These are phyloP conservation scores for Spencermartinsiella europaea DNA, from an alignment of 805 yeast genomes.

Conservation along the genomic window DNA sequence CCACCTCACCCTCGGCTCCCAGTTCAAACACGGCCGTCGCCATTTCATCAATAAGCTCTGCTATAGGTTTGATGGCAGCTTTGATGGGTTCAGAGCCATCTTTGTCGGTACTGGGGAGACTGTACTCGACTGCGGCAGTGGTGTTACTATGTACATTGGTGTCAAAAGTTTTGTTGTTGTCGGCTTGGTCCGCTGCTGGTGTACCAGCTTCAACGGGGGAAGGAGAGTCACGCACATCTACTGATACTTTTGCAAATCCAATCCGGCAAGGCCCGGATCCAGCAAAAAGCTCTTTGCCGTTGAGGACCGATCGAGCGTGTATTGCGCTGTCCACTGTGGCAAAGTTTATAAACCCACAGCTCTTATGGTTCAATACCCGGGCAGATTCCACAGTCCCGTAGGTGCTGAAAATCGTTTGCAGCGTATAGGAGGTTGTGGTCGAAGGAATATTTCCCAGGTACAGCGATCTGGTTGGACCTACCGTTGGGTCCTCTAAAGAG, in stretches of 20 bases:
- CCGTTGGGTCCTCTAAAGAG: constrained; percentile 49
- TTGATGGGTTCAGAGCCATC: not conserved
- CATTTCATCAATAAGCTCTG: constrained; percentile 29
- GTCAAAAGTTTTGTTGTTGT: not conserved
- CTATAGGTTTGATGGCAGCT: constrained; percentile 9
- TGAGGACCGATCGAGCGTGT: constrained; percentile 69
- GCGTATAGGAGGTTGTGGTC: constrained; percentile 46
- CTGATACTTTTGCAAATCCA: constrained; percentile 71
- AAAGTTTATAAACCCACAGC: constrained; percentile 65
- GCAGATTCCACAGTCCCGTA: constrained; percentile 61
- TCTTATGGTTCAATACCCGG: constrained; percentile 45
- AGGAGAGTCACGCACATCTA: not conserved
- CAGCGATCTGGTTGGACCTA: constrained; percentile 61
- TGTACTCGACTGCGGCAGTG: not conserved
- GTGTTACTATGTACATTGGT: not conserved
- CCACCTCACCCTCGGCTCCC: constrained; percentile 31
- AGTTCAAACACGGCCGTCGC: constrained; percentile 29
- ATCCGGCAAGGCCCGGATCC: constrained; percentile 70
- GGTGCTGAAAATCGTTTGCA: constrained; percentile 54
- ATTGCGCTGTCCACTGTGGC: constrained; percentile 68
- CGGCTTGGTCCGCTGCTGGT: not conserved
- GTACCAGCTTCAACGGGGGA: not conserved
- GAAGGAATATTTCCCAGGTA: constrained; percentile 78
- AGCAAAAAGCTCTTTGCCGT: constrained; percentile 76
- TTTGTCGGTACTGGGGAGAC: not conserved